phyloP scores from a whole-genome alignment of 306 rosid genomes.

The Myrica gale region DNA sequence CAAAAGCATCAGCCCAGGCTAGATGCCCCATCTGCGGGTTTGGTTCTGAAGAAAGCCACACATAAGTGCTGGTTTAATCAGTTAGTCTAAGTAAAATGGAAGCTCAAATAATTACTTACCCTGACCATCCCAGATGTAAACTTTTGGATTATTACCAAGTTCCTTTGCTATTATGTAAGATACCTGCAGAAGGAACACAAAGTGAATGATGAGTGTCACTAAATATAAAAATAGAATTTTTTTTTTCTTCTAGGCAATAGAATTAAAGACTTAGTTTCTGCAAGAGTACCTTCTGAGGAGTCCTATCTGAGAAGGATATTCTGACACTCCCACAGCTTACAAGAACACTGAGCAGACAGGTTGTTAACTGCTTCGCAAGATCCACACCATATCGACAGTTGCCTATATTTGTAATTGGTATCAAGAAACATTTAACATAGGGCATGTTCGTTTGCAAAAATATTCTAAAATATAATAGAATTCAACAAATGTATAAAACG shows the following conservation, averaged over 20 bases:
- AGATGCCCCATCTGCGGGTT: constrained; percentile 85
- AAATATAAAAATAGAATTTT: neutral
- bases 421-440: neutral
- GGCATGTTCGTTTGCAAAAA: no score
- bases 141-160: constrained; percentile 77
- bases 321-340: constrained; percentile 82
- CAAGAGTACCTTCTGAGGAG: constrained; percentile 69
- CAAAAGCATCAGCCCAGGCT: constrained; percentile 95
- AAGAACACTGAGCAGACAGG: constrained; percentile 63
- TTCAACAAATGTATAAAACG: no score
- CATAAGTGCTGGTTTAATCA: constrained; percentile 17
- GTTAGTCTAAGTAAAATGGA: constrained; percentile 19
- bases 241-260: no score
- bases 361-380: constrained; percentile 74
- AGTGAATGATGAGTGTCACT: constrained; percentile 1
- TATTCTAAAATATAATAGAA: no score
- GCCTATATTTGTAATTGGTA: constrained; percentile 42
- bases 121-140: constrained; percentile 78
- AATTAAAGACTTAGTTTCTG: neutral
- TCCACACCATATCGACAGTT: constrained; percentile 80
- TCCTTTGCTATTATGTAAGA: constrained; percentile 56
- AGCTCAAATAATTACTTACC: constrained; percentile 44
- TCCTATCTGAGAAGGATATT: constrained; percentile 86
- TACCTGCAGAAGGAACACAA: constrained; percentile 45
- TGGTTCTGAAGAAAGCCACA: constrained; percentile 53